Evolutionary conservation across 805 yeast genomes (phyloP).

Genomic region (Candida ulmi): DNA sequence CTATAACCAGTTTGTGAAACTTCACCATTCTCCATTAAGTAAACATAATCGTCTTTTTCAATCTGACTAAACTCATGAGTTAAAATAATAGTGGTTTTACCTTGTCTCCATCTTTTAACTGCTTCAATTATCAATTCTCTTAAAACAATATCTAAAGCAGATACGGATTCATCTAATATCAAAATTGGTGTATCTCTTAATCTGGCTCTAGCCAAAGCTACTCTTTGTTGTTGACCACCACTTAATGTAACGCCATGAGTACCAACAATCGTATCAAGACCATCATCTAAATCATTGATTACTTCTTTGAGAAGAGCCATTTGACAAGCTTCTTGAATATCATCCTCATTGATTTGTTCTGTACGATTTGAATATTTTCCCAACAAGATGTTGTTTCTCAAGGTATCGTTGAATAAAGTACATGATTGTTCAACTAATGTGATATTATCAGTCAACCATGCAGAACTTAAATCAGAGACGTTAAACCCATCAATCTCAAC

Average conservation of each 20-base stretch:
- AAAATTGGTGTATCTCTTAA: conserved; percentile 69
- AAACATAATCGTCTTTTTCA: conserved; percentile 48
- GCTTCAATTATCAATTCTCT: conserved; percentile 41
- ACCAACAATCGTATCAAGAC: conserved; percentile 49
- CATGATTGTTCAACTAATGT: conserved; percentile 73
- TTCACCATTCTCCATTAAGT: conserved; percentile 53
- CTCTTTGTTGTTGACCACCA: conserved; percentile 88
- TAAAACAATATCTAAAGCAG: conserved; percentile 64
- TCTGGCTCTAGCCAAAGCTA: conserved; percentile 80
- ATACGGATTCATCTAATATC: conserved; percentile 79
- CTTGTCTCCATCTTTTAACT: conserved; percentile 54
- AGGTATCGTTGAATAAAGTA: conserved; percentile 55
- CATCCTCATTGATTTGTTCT: conserved; percentile 18
- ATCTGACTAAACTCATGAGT: conserved; percentile 74
- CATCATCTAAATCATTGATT: conserved; percentile 43
- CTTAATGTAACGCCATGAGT: conserved; percentile 48
- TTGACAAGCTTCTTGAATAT: conserved; percentile 39
- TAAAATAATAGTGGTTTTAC: conserved; percentile 71
- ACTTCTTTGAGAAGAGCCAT: conserved; percentile 49
- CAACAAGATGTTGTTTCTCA: conserved; percentile 57
- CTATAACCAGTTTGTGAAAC: conserved; percentile 42
- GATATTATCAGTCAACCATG: conserved; percentile 57
- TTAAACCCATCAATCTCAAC: conserved; percentile 53
- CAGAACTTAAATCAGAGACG: conserved; percentile 34
- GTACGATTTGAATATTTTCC: conserved; percentile 31